These are phyloP conservation scores for Oryza australiensis DNA, from an alignment of 176 grass and related monocot genomes.

Conservation along the genomic window DNA sequence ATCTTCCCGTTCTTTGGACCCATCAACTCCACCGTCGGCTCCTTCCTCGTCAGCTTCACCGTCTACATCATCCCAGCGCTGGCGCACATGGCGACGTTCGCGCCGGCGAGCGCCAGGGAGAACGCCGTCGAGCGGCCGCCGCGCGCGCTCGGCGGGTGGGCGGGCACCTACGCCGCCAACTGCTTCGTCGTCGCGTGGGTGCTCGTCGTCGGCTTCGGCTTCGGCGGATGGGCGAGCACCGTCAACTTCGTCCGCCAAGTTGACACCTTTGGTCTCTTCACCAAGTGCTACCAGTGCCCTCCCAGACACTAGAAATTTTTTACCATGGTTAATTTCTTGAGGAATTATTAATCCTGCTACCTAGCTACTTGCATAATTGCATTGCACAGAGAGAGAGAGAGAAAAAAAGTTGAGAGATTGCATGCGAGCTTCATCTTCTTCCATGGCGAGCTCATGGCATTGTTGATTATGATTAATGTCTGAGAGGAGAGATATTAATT, in stretches of 20 bases:
- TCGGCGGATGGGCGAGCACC: conserved; percentile 93
- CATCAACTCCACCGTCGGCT: conserved; percentile 92
- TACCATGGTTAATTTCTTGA: not conserved
- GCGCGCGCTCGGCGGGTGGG: conserved; percentile 59
- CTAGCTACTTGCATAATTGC: not conserved
- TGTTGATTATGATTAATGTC: not conserved
- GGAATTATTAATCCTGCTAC: not conserved
- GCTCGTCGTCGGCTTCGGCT: conserved; percentile 86
- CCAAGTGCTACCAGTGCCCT: conserved; percentile 94
- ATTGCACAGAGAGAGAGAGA: not conserved
- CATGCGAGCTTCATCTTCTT: not conserved
- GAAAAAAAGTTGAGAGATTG: not conserved
- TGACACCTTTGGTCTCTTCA: conserved; percentile 88
- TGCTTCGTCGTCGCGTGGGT: conserved; percentile 88
- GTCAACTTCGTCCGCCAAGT: conserved; percentile 80
- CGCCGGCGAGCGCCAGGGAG: conserved; percentile 72
- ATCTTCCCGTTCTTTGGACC: conserved; percentile 96
- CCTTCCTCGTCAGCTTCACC: conserved; percentile 96
- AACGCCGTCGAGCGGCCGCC: conserved; percentile 91
- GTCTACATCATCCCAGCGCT: conserved; percentile 91
- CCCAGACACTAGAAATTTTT: conserved; percentile 55
- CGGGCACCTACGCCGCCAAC: conserved; percentile 59
- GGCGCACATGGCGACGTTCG: conserved; percentile 83
- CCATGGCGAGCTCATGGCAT: not conserved
- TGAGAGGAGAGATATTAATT: not conserved